A percentile compares a stretch with the other conserved stretches of the same genome.
Evolutionary conservation across 202 grass and related monocot genomes (phyloP).

Genomic region (Bolboschoenoplectus hybrid): DNA sequence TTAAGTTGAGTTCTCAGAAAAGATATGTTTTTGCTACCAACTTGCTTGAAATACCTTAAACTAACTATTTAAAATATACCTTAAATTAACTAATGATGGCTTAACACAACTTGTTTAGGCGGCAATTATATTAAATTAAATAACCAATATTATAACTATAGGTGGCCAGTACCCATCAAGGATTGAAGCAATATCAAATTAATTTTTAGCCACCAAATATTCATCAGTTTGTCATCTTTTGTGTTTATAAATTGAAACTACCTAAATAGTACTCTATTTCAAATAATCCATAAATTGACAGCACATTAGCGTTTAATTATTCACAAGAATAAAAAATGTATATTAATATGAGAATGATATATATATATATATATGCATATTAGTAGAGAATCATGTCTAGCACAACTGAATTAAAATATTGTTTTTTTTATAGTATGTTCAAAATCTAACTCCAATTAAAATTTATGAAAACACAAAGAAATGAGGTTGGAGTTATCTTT

Average conservation of each 20-base stretch:
- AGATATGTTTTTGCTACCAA: conserved; percentile 23
- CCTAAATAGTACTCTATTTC: neutral
- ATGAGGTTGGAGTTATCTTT: neutral
- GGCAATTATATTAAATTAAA: neutral
- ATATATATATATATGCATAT: neutral
- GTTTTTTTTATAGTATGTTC: neutral
- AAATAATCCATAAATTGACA: neutral
- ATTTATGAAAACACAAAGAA: neutral
- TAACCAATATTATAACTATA: conserved; percentile 21
- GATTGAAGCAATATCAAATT: neutral
- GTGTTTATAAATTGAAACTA: neutral
- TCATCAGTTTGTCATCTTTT: neutral
- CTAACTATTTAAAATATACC: neutral
- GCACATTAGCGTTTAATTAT: neutral
- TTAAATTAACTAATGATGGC: conserved; percentile 33
- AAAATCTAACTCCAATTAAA: neutral
- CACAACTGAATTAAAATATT: neutral
- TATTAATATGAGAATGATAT: no score
- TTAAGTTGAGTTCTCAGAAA: neutral
- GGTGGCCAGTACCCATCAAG: conserved; percentile 30
- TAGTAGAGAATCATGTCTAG: neutral
- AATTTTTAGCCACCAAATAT: neutral
- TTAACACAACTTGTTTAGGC: conserved; percentile 38
- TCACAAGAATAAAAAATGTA: no score
- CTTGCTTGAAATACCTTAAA: conserved; percentile 32